phyloP scores from a whole-genome alignment of 1,284 basidiomycete species.

The Coriolopsis trogii region DNA sequence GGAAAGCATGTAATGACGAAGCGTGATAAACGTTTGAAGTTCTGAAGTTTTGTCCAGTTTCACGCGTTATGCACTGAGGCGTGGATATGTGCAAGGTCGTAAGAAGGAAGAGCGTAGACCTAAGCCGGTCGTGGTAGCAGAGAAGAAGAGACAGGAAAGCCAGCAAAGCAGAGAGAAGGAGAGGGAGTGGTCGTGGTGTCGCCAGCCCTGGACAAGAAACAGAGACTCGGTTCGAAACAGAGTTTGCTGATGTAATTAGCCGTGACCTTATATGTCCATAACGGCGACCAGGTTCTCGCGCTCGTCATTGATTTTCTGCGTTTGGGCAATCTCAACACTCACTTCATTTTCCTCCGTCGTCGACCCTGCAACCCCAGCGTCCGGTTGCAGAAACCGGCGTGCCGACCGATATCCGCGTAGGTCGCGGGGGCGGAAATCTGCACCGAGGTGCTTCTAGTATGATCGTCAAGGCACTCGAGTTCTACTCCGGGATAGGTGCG shows the following conservation, averaged over 20 bases:
- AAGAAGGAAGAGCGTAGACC: neutral
- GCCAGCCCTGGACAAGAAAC: constrained; percentile 22
- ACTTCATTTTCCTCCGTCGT: constrained; percentile 4
- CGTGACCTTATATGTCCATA: constrained; percentile 6
- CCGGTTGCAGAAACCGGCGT: neutral
- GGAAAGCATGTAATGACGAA: constrained; percentile 10
- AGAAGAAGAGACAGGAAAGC: neutral
- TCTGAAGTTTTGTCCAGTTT: too few relatives aligned
- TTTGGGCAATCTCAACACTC: constrained; percentile 7
- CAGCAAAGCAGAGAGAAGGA: neutral
- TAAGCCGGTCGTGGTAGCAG: neutral
- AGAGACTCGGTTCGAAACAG: constrained; percentile 19
- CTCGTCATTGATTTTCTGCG: constrained; percentile 15
- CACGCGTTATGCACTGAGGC: too few relatives aligned
- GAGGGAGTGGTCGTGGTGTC: constrained; percentile 19
- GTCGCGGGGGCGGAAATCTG: neutral
- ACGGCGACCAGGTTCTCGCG: constrained; percentile 9
- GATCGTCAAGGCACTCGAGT: constrained; percentile 62
- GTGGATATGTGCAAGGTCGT: too few relatives aligned
- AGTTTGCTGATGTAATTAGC: constrained; percentile 19
- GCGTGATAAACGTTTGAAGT: too few relatives aligned
- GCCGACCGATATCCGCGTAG: neutral
- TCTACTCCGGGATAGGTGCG: constrained; percentile 75
- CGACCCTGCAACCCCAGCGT: constrained; percentile 13
- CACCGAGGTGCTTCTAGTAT: constrained; percentile 13